phyloP scores from a whole-genome alignment of 2,329 filamentous ascomycete genomes.

The Cercospora nicotianae region DNA sequence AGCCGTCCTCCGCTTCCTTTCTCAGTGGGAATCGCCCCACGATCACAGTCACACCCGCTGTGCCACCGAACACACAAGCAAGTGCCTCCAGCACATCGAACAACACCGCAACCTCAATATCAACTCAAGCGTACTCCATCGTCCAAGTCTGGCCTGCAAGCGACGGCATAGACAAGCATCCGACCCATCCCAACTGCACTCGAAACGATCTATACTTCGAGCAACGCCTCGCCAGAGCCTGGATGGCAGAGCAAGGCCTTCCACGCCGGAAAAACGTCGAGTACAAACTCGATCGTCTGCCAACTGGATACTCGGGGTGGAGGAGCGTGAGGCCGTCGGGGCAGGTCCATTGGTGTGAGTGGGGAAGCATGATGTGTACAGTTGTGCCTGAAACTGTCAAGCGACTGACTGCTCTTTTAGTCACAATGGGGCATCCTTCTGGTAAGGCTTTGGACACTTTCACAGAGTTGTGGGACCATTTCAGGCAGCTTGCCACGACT shows the following conservation, averaged over 20 bases:
- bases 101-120: not conserved
- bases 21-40: not conserved
- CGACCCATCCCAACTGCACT: not conserved
- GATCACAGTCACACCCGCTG: not conserved
- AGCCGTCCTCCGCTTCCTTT: not conserved
- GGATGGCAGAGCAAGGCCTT: not conserved
- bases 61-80: not conserved
- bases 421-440: not conserved
- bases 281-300: not conserved
- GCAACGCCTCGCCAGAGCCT: not conserved
- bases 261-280: not conserved
- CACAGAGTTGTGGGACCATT: not conserved
- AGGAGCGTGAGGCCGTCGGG: too few relatives aligned
- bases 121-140: not conserved
- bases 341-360: not conserved
- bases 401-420: not conserved
- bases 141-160: not conserved
- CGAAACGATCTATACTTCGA: not conserved
- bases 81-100: not conserved
- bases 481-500: not conserved
- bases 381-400: not conserved
- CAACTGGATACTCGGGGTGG: not conserved
- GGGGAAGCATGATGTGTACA: not conserved
- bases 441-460: not conserved
- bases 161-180: not conserved